Percentiles rank a stretch among this genome's conserved stretches.
These are phyloP conservation scores for Cystobasidiaceae sp. DNA, from an alignment of 1,284 basidiomycete genomes.

Conservation along the genomic window DNA sequence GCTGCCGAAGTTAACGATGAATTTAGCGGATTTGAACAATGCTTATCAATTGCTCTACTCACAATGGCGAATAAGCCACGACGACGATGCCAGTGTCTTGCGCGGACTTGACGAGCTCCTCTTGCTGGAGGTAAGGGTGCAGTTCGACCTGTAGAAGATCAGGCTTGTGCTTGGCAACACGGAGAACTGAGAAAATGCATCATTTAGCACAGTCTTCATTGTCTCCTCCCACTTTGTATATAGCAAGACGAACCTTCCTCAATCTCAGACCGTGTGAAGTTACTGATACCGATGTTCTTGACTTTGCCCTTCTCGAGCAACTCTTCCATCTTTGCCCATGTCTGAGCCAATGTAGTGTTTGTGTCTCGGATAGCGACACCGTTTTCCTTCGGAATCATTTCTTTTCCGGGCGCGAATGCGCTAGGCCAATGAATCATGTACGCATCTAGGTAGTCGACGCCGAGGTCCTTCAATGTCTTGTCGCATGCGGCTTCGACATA, in stretches of 20 bases:
- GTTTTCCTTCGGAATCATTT: slow-evolving; percentile 24
- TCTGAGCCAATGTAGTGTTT: slow-evolving; percentile 54
- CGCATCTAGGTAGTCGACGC: slow-evolving; percentile 72
- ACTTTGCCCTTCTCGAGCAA: slow-evolving; percentile 62
- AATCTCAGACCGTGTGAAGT: slow-evolving; percentile 32
- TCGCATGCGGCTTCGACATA: slow-evolving; percentile 61
- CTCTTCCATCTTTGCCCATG: slow-evolving; percentile 78
- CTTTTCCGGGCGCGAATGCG: slow-evolving; percentile 49
- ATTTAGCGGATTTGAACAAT: not conserved
- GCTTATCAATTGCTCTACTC: no score
- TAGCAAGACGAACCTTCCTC: not conserved
- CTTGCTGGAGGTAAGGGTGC: slow-evolving; percentile 38
- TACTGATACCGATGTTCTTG: slow-evolving; percentile 64
- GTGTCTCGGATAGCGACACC: slow-evolving; percentile 43
- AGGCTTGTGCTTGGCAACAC: slow-evolving; percentile 61
- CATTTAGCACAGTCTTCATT: no score
- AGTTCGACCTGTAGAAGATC: slow-evolving; percentile 57
- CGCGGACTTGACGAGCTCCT: slow-evolving; percentile 20
- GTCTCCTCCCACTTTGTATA: not conserved
- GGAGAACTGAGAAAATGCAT: slow-evolving; percentile 45
- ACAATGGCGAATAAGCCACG: slow-evolving; percentile 30
- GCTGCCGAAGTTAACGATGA: not conserved
- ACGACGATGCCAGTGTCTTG: slow-evolving; percentile 32
- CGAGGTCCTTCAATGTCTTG: slow-evolving; percentile 64
- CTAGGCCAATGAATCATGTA: slow-evolving; percentile 48